Evolutionary conservation across 768 basidiomycete species (phyloP), one percentile per base, ranked within the genome.

Genomic region (Myochromella boudieri): DNA sequence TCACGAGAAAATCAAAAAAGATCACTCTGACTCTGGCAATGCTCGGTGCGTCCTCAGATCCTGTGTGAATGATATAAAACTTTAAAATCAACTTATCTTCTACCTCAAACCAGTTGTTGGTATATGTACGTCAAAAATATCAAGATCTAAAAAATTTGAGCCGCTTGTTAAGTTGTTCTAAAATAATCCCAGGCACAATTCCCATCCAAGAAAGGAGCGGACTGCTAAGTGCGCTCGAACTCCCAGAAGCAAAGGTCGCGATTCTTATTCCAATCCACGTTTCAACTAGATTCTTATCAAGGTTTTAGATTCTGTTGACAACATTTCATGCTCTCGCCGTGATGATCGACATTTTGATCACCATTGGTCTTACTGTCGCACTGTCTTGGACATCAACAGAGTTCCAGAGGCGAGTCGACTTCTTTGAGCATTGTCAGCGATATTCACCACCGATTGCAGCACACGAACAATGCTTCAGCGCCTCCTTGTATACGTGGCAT

Each of bases 381-480:
- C 20, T 52, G 7, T 3, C 37, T 3, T 29, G 3, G n/a, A 31
- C 31, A 3, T n/a, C 18, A 8, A 48, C 46, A 0, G 18, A 38
- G 5, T 44, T 44, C 24, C 5, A 17, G 12, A 33, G 12, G 51
- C 39, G 15, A 41, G 27, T 34, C n/a, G 10, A 21, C 41, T 3
- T 17, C 18, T n/a, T 26, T 10, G 10, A 49, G 21, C 22, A 4
- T 24, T 4, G 3, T 8, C 3, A n/a, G 18, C n/a, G 25, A 15
- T 21, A 21, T n/a, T 9, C 17, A 21, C 6, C 3, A 14, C 11
- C 10, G 14, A 17, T 25, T 5, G 11, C 15, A 44, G 42, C 2
- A 51, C 44, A 18, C 51, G 39, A 12, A 46, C 46, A 3, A 14
- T 55, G 0, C 48, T 55, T 15, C 48, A 44, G 11, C 39, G 45